Evolutionary conservation across 2,329 filamentous ascomycete genomes (phyloP), one percentile per base, ranked within the genome.

Genomic region (Cladosporium sp.): DNA sequence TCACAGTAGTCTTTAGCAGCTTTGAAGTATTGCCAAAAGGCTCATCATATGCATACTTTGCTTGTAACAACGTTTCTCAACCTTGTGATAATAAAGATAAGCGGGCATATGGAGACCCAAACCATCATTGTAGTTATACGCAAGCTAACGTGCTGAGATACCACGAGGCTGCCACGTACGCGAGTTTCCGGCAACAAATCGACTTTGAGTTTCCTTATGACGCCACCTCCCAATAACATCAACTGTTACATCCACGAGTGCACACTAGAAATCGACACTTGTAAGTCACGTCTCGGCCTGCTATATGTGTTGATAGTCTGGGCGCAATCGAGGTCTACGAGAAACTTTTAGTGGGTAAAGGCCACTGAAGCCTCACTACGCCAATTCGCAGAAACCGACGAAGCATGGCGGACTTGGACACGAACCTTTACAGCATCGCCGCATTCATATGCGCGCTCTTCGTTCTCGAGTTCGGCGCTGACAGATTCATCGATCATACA

Each of bases 401-500:
- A 4, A 30, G 1, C 6, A 67, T 68, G 66, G 30, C 34, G 25
- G 54, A 79, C 66, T 75, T 71, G 68, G 75, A 79, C 63, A 66
- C 28, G 7, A 67, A 80, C 8, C 69, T 70, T 23, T 84, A 80
- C 71, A 81, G 82, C 67, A 69, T 77, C 43, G 77, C 76, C 18
- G 74, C 75, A 28, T 82, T 85, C 64, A 71, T 83, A 51, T 76
- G 77, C 13, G 77, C 78, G 1, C 75, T 84, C 0, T 84, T 84
- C 68, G 70, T 85, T 13, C 78, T 86, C 43, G 83, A 85, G 67
- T 81, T 75, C 66, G 83, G 83, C 10, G 82, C 83, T 25, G 83
- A 85, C 70, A 81, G 80, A 60, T 85, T 85, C 71, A 77, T 85
- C 66, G 79, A 83, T 67, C 80, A 85, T 63, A 83, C 83, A 6